These are phyloP conservation scores for Sarocladium brachiariae DNA, from an alignment of 2,329 filamentous ascomycete genomes.

Conservation along the genomic window DNA sequence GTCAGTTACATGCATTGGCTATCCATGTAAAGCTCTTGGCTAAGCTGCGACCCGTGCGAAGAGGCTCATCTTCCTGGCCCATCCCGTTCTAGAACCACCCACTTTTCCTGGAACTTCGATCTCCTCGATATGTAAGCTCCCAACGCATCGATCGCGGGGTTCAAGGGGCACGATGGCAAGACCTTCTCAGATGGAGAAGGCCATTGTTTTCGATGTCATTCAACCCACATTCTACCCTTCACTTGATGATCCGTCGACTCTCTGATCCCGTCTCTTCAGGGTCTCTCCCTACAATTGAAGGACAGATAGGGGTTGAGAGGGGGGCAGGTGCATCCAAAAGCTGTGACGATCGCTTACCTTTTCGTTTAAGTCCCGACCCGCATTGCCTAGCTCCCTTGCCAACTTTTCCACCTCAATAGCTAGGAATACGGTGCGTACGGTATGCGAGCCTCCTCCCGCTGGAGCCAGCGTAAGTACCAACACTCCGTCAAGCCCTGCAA, in stretches of 20 bases:
- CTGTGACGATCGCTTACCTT: neutral
- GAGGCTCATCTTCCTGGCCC: neutral
- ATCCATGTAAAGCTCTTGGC: too few relatives aligned
- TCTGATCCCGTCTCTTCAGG: too few relatives aligned
- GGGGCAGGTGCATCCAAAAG: neutral
- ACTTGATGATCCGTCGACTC: too few relatives aligned
- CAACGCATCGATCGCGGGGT: neutral
- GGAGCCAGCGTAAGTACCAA: too few relatives aligned
- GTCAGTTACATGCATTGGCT: too few relatives aligned
- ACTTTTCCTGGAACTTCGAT: neutral
- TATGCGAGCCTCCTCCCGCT: too few relatives aligned
- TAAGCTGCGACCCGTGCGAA: neutral
- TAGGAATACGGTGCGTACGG: neutral
- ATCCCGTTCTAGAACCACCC: conserved; percentile 3
- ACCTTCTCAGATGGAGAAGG: too few relatives aligned
- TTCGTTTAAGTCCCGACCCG: neutral
- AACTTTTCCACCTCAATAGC: neutral
- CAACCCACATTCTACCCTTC: too few relatives aligned
- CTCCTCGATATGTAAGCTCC: neutral
- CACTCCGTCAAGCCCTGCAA: too few relatives aligned
- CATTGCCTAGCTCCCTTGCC: neutral
- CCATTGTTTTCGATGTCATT: too few relatives aligned
- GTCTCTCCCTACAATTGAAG: too few relatives aligned
- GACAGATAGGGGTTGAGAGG: neutral
- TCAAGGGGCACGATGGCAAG: too few relatives aligned